Evolutionary conservation across 495 filamentous ascomycete genomes (phyloP).

Genomic region (Bryoglossum gracile): DNA sequence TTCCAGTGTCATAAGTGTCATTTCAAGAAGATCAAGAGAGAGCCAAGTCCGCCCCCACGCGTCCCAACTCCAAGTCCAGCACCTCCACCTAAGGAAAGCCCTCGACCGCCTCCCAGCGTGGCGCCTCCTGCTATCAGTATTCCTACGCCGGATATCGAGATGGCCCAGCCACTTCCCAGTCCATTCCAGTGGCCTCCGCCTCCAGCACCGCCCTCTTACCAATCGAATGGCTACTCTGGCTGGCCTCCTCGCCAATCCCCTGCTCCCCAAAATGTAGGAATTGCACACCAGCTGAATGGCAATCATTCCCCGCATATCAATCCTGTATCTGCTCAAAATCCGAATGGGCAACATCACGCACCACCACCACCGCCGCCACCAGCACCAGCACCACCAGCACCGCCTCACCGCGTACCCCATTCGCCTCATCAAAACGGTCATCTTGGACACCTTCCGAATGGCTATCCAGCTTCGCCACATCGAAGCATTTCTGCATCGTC

Average conservation of each 20-base stretch:
- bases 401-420: background rate
- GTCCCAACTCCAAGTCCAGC: conserved; percentile 26
- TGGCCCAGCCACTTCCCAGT: conserved; percentile 23
- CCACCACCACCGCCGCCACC: no score
- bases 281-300: conserved; percentile 36
- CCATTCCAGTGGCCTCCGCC: conserved; percentile 27
- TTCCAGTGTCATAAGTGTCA: conserved; percentile 51
- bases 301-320: conserved; percentile 29
- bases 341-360: conserved; percentile 12
- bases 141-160: conserved; percentile 21
- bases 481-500: conserved; percentile 22
- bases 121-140: conserved; percentile 10
- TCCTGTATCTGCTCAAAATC: conserved; percentile 10
- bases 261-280: conserved; percentile 28
- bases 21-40: conserved; percentile 34
- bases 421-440: conserved; percentile 24
- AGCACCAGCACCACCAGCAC: no score
- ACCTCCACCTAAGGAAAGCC: conserved; percentile 25
- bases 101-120: conserved; percentile 15
- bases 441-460: conserved; percentile 14
- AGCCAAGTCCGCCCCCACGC: conserved; percentile 34
- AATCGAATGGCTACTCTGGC: conserved; percentile 24
- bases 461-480: conserved; percentile 35
- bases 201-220: conserved; percentile 25
- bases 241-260: conserved; percentile 34